Evolutionary conservation across 2,329 filamentous ascomycete genomes (phyloP).

Genomic region (Pseudofabraea citricarpa): DNA sequence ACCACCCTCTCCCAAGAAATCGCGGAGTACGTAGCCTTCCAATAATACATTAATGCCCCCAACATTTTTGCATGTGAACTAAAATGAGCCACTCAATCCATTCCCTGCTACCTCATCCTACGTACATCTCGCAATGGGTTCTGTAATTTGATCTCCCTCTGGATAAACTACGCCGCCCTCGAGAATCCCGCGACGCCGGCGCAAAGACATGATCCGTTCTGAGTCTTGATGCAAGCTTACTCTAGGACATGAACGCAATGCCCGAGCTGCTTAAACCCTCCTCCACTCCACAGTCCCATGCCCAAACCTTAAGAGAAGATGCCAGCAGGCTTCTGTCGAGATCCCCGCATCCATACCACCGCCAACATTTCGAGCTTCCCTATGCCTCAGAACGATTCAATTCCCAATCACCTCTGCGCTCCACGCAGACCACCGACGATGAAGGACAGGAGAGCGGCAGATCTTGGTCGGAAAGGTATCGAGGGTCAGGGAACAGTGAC

Average conservation of each 20-base stretch:
- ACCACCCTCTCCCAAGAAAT: too few species aligned
- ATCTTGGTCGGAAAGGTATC: slow-evolving; percentile 15
- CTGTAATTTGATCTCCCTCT: neutral
- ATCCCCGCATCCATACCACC: slow-evolving; percentile 65
- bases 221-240: slow-evolving; percentile 10
- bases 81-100: too few species aligned
- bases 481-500: slow-evolving; percentile 61
- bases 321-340: slow-evolving; percentile 32
- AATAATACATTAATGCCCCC: neutral
- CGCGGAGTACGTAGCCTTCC: neutral
- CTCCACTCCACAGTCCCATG: slow-evolving; percentile 12
- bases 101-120: too few species aligned
- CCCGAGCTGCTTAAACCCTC: slow-evolving; percentile 18
- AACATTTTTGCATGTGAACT: neutral
- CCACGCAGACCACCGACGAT: slow-evolving; percentile 25
- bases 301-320: slow-evolving; percentile 18
- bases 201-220: slow-evolving; percentile 17
- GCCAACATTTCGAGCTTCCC: slow-evolving; percentile 50
- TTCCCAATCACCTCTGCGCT: slow-evolving; percentile 17
- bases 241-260: slow-evolving; percentile 17
- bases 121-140: too few species aligned
- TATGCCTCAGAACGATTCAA: slow-evolving; percentile 40
- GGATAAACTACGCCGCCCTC: neutral
- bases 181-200: neutral
- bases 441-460: slow-evolving; percentile 21